Percentiles rank a stretch among this genome's conserved stretches.
These are phyloP conservation scores for Candida boleticola DNA, from an alignment of 805 yeast genomes.

Conservation along the genomic window DNA sequence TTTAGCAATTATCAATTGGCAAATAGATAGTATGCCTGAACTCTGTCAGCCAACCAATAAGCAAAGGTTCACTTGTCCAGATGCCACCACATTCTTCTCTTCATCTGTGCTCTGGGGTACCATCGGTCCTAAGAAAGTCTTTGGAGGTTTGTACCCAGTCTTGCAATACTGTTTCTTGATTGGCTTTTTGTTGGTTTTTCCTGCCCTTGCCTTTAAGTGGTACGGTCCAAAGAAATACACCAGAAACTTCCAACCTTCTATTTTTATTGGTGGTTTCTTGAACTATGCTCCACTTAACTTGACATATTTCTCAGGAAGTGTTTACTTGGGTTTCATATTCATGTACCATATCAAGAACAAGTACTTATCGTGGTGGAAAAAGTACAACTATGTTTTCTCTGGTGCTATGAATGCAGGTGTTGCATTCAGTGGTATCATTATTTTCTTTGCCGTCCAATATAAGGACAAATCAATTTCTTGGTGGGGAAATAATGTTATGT, in stretches of 20 bases:
- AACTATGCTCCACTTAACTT: slow-evolving; percentile 33
- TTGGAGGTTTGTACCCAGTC: slow-evolving; percentile 31
- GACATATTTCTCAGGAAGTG: slow-evolving; percentile 26
- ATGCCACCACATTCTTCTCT: slow-evolving; percentile 37
- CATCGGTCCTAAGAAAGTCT: slow-evolving; percentile 57
- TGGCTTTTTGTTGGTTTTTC: slow-evolving; percentile 26
- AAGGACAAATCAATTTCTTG: slow-evolving; percentile 20
- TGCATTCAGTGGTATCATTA: slow-evolving; percentile 32
- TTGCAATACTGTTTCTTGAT: slow-evolving; percentile 33
- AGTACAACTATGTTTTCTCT: too few species aligned
- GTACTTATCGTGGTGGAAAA: slow-evolving; percentile 32
- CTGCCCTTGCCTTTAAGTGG: slow-evolving; percentile 15
- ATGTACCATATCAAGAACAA: slow-evolving; percentile 28
- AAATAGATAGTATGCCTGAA: slow-evolving; percentile 14
- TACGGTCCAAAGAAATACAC: slow-evolving; percentile 15
- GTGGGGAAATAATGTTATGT: slow-evolving; percentile 28
- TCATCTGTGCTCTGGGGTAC: slow-evolving; percentile 50
- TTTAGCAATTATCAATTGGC: slow-evolving; percentile 21
- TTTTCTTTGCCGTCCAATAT: slow-evolving; percentile 29
- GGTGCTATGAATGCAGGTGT: slow-evolving; percentile 32
- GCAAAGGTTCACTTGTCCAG: slow-evolving; percentile 24
- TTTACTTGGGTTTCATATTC: slow-evolving; percentile 23
- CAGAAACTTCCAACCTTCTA: slow-evolving; percentile 31
- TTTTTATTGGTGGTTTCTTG: slow-evolving; percentile 30
- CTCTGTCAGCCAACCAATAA: slow-evolving; percentile 18